phyloP scores from a whole-genome alignment of 139 green algal genomes.

The Chlorella sp. region DNA sequence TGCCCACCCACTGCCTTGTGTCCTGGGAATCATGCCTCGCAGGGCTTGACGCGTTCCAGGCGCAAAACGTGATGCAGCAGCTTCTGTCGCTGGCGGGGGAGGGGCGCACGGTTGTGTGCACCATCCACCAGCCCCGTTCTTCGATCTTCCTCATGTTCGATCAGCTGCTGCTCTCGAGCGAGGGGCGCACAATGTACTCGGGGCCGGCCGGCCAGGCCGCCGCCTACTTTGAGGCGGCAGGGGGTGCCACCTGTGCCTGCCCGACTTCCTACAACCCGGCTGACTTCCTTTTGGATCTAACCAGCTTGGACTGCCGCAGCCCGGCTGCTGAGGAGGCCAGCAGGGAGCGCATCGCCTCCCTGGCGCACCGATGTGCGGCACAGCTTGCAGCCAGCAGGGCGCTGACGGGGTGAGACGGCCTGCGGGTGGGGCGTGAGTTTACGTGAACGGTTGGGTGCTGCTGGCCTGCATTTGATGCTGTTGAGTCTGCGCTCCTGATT shows the following conservation, averaged over 20 bases:
- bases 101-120: slow-evolving; percentile 57
- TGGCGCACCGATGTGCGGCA: slow-evolving; percentile 18
- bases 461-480: not conserved
- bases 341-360: slow-evolving; percentile 34
- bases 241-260: slow-evolving; percentile 15
- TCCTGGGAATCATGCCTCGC: not conserved
- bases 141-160: slow-evolving; percentile 77
- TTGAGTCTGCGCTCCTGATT: not conserved
- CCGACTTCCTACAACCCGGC: slow-evolving; percentile 57
- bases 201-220: slow-evolving; percentile 41
- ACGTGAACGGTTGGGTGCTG: not conserved
- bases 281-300: slow-evolving; percentile 62
- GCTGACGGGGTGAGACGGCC: not conserved
- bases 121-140: slow-evolving; percentile 78
- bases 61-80: slow-evolving; percentile 54
- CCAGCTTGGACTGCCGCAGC: slow-evolving; percentile 41
- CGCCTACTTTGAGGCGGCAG: slow-evolving; percentile 38
- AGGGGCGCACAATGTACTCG: slow-evolving; percentile 52
- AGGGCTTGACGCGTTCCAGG: slow-evolving; percentile 63
- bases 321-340: slow-evolving; percentile 29
- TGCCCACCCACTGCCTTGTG: no score
- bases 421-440: not conserved
- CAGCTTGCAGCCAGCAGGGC: not conserved
- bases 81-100: slow-evolving; percentile 34
- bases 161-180: slow-evolving; percentile 72